phyloP scores from a whole-genome alignment of 2,329 filamentous ascomycete species.

The Stagonosporopsis cucurbitacearum region DNA sequence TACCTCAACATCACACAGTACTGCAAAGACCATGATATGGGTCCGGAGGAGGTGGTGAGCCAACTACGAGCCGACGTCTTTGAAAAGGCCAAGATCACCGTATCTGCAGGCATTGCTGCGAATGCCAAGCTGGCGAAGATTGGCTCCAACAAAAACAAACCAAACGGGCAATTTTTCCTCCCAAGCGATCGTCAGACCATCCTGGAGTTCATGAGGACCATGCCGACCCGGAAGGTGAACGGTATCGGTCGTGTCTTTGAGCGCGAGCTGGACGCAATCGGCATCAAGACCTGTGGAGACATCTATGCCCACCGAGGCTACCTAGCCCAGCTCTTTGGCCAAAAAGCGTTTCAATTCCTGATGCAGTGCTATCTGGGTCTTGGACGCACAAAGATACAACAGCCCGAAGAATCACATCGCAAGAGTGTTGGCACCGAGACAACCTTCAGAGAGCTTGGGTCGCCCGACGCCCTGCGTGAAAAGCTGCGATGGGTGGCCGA shows the following conservation, averaged over 20 bases:
- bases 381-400: constrained; percentile 82
- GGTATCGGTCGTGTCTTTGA: constrained; percentile 95
- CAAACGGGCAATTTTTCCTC: constrained; percentile 87
- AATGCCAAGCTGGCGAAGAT: constrained; percentile 96
- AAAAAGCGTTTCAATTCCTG: constrained; percentile 88
- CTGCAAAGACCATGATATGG: constrained; percentile 71
- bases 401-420: constrained; percentile 85
- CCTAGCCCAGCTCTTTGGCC: constrained; percentile 80
- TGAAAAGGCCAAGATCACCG: constrained; percentile 79
- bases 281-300: constrained; percentile 86
- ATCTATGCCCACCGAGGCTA: constrained; percentile 79
- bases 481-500: constrained; percentile 83
- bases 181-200: constrained; percentile 75
- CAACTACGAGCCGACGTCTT: constrained; percentile 80
- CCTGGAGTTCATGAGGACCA: constrained; percentile 81
- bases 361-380: constrained; percentile 84
- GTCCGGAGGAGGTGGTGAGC: constrained; percentile 74
- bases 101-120: constrained; percentile 92
- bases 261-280: constrained; percentile 85
- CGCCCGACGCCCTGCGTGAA: constrained; percentile 70
- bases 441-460: constrained; percentile 83
- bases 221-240: constrained; percentile 90
- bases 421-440: constrained; percentile 95
- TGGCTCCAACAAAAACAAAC: constrained; percentile 93
- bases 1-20: constrained; percentile 93